A percentile compares a stretch with the other conserved stretches of the same genome.
Evolutionary conservation across 2,329 filamentous ascomycete species (phyloP).

Genomic region (Hymenoscyphus occultus): DNA sequence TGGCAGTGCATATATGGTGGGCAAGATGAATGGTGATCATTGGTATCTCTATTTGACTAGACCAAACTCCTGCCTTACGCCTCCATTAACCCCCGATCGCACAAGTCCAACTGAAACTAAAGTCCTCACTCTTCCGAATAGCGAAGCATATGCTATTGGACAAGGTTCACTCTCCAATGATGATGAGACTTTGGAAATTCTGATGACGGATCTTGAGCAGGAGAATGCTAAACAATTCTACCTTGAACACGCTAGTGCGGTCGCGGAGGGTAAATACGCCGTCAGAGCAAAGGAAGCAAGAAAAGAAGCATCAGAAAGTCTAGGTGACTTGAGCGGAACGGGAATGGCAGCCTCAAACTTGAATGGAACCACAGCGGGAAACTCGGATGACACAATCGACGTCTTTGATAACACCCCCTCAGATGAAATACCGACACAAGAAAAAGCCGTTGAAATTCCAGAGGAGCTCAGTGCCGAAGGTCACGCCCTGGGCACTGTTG

Average conservation of each 20-base stretch:
- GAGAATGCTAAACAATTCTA: conserved; percentile 71
- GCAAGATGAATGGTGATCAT: conserved; percentile 99
- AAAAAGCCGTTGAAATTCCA: conserved; percentile 57
- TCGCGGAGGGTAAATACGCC: conserved; percentile 78
- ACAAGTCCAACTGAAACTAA: conserved; percentile 42
- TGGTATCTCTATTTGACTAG: conserved; percentile 98
- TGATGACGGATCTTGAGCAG: conserved; percentile 69
- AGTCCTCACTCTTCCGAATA: conserved; percentile 36
- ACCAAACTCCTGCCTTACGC: conserved; percentile 74
- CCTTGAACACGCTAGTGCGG: conserved; percentile 79
- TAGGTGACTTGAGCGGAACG: conserved; percentile 57
- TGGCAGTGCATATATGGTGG: conserved; percentile 98
- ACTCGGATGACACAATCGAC: conserved; percentile 63
- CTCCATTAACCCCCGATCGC: conserved; percentile 70
- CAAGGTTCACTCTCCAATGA: conserved; percentile 39
- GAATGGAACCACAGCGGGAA: conserved; percentile 41
- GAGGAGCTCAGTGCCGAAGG: conserved; percentile 87
- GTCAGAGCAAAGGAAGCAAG: conserved; percentile 63
- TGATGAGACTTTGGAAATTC: conserved; percentile 74
- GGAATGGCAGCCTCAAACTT: conserved; percentile 38
- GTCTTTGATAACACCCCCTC: conserved; percentile 76
- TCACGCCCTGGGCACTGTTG: conserved; percentile 86
- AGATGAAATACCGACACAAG: conserved; percentile 55
- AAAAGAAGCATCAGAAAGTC: conserved; percentile 55
- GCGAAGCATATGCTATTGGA: conserved; percentile 30